These are phyloP conservation scores for Blepharisma japonicum DNA, from an alignment of 73 alveolate species.

Conservation along the genomic window DNA sequence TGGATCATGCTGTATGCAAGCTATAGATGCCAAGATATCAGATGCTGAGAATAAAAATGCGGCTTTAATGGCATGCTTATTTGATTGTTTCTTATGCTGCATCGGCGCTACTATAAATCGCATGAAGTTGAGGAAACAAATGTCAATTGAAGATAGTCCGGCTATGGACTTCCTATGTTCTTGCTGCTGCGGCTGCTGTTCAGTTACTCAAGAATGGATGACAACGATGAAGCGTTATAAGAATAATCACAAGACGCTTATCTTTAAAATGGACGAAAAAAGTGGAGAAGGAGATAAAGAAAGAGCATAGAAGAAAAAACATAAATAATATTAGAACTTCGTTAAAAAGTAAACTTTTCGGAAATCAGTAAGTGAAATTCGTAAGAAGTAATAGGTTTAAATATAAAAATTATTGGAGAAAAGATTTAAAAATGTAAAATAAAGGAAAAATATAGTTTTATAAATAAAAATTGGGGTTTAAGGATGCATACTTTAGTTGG, in stretches of 20 bases:
- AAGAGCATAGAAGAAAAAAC: too few species aligned
- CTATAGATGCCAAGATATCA: background rate
- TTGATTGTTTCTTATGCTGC: slow-evolving; percentile 6
- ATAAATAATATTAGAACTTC: too few species aligned
- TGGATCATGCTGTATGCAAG: slow-evolving; percentile 1
- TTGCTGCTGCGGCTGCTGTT: background rate
- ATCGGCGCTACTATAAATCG: background rate
- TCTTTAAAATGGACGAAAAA: background rate
- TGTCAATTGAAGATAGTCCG: background rate
- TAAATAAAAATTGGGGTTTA: too few species aligned
- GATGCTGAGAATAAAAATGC: background rate
- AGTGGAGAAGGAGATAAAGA: too few species aligned
- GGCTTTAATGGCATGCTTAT: background rate
- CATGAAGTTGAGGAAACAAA: background rate
- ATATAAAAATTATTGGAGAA: too few species aligned
- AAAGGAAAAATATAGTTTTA: too few species aligned
- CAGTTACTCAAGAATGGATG: slow-evolving; percentile 6
- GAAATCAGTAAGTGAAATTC: too few species aligned
- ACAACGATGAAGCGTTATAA: background rate
- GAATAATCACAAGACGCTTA: background rate
- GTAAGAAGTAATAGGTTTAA: too few species aligned
- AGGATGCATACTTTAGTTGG: too few species aligned
- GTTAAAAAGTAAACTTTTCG: too few species aligned
- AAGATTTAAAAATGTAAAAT: too few species aligned
- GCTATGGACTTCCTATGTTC: background rate